A percentile compares a stretch with the other conserved stretches of the same genome.
Evolutionary conservation across 257 asterid species (phyloP).

Genomic region (Leptodermis oblonga): DNA sequence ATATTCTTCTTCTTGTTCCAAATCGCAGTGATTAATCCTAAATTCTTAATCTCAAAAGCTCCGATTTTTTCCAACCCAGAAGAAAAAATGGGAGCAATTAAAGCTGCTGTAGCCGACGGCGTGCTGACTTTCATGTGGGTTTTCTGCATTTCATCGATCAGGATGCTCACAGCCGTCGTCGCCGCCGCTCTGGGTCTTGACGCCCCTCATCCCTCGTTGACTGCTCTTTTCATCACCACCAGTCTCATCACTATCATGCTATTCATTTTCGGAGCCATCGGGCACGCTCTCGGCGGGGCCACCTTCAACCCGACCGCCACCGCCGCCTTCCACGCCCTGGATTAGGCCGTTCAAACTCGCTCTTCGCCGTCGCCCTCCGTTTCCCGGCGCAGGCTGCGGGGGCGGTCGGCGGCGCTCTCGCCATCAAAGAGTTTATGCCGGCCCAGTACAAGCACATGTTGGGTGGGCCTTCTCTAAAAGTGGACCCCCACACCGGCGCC

Average conservation of each 20-base stretch:
- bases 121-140: constrained; percentile 43
- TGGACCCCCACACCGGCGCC: constrained; percentile 79
- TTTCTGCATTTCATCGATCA: constrained; percentile 34
- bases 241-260: constrained; percentile 38
- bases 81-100: constrained; percentile 29
- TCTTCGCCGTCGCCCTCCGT: constrained; percentile 63
- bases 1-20: too few species aligned
- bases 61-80: not conserved
- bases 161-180: constrained; percentile 38
- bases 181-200: constrained; percentile 50
- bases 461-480: constrained; percentile 73
- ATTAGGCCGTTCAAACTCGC: constrained; percentile 56
- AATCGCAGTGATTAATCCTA: too few species aligned
- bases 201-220: constrained; percentile 23
- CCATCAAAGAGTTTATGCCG: constrained; percentile 71
- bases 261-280: constrained; percentile 60
- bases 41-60: not conserved
- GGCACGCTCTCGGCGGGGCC: constrained; percentile 75
- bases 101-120: constrained; percentile 35
- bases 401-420: constrained; percentile 70
- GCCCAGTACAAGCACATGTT: constrained; percentile 62
- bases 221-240: constrained; percentile 53
- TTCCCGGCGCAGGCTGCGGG: constrained; percentile 92
- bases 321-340: constrained; percentile 77
- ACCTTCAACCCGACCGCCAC: constrained; percentile 85